Conservation (phyloP, 2,329 filamentous ascomycete species). For the Alternaria ethzedia region DNA sequence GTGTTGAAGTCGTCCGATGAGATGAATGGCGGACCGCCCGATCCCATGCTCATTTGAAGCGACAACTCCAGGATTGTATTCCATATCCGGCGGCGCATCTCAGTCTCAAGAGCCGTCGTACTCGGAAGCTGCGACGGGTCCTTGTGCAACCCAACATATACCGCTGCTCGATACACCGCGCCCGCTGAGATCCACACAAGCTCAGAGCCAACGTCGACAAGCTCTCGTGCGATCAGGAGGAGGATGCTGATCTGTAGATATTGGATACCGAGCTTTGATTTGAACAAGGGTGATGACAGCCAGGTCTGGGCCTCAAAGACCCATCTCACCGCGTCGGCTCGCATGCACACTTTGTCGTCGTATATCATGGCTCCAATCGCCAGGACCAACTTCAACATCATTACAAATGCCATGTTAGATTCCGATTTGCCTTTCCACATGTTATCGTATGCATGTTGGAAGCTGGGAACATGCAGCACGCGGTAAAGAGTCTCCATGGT, state of each 20-base stretch:
- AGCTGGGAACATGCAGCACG: slow-evolving; percentile 60
- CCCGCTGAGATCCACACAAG: slow-evolving; percentile 50
- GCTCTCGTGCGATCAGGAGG: slow-evolving; percentile 48
- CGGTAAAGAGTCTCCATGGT: slow-evolving; percentile 58
- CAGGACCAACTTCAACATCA: slow-evolving; percentile 65
- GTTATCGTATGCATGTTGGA: slow-evolving; percentile 57
- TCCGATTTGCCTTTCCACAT: slow-evolving; percentile 52
- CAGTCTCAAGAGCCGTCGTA: slow-evolving; percentile 25
- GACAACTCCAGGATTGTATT: slow-evolving; percentile 47
- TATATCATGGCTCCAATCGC: slow-evolving; percentile 62
- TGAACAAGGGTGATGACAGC: slow-evolving; percentile 61
- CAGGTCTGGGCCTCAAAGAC: slow-evolving; percentile 64
- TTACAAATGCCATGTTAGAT: slow-evolving; percentile 55
- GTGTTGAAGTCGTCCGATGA: slow-evolving; percentile 47
- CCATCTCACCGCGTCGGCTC: slow-evolving; percentile 61
- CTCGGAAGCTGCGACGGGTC: slow-evolving; percentile 46
- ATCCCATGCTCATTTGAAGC: slow-evolving; percentile 47
- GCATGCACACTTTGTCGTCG: slow-evolving; percentile 59
- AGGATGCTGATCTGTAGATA: slow-evolving; percentile 57
- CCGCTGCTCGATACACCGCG: slow-evolving; percentile 46
- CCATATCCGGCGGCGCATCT: slow-evolving; percentile 43
- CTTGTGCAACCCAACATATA: slow-evolving; percentile 51
- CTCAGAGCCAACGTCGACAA: slow-evolving; percentile 42
- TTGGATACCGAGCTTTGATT: slow-evolving; percentile 58
- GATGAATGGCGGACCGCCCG: slow-evolving; percentile 46